These are phyloP conservation scores for Silene uniflora DNA, from an alignment of 148 eudicot genomes.

Conservation along the genomic window DNA sequence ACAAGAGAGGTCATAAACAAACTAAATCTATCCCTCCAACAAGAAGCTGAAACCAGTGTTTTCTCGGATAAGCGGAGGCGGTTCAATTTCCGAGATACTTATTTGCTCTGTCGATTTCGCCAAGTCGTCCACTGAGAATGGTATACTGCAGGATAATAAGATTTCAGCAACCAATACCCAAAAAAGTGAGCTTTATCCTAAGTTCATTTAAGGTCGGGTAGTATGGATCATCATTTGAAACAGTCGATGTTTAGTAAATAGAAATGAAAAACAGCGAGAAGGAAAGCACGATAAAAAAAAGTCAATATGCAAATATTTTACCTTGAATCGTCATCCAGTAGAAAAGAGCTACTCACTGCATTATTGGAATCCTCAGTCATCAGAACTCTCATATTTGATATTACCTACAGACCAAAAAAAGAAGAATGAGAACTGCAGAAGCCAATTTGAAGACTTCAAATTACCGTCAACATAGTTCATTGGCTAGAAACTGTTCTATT, in stretches of 20 bases:
- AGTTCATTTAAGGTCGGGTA: not conserved
- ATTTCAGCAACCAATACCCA: constrained; percentile 13
- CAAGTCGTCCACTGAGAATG: constrained; percentile 80
- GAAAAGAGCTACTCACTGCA: constrained; percentile 75
- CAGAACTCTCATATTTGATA: constrained; percentile 72
- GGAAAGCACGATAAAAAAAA: not conserved
- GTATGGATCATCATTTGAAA: too few species aligned
- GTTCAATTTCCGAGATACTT: constrained; percentile 67
- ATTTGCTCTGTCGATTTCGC: constrained; percentile 73
- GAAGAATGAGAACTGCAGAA: not conserved
- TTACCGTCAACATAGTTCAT: not conserved
- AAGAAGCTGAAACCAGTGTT: constrained; percentile 78
- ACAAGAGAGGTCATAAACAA: too few species aligned
- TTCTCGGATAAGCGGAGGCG: constrained; percentile 80
- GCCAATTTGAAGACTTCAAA: not conserved
- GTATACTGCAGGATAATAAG: constrained; percentile 52
- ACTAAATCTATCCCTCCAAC: constrained; percentile 23
- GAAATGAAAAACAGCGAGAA: not conserved
- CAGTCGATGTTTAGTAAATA: too few species aligned
- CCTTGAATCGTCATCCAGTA: constrained; percentile 93
- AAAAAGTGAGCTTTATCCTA: not conserved
- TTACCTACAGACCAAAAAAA: constrained; percentile 41
- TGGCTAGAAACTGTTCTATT: not conserved
- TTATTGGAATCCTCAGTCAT: constrained; percentile 87
- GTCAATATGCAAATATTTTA: constrained; percentile 8